Evolutionary conservation across 2,329 filamentous ascomycete genomes (phyloP), one percentile per base, ranked within the genome.

Genomic region (Westerdykella ornata): DNA sequence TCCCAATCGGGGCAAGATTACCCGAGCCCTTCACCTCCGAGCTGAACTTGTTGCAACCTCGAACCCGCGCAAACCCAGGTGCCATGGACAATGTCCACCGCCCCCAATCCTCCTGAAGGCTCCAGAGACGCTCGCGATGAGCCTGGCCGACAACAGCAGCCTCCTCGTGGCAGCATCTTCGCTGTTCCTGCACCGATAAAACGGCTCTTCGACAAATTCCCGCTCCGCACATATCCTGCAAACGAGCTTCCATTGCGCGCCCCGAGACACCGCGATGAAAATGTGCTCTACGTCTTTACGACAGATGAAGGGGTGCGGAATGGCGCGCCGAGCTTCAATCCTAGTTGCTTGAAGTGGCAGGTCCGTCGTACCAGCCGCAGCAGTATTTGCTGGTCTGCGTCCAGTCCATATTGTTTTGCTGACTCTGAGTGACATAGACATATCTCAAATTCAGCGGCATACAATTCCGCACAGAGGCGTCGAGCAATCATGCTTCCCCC

Each of bases 261-360:
- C 19, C 74, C 71, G 22, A 69, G 57, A 38, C 60, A 68, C 39
- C 66, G 63, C 51, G 60, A 68, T 46, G 68, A 68, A 55, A 75
- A 78, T 47, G 74, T 78, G 8, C 72, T 98, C 7, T 88, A 88
- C 64, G 73, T 95, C 42, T 97, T 96, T 67, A 77, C 79, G 45
- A 78, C 75, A 12, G 70, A 78, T 1, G 69, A 75, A n/a, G 83
- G 80, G 54, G 84, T 81, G 26, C 63, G 66, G 42, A 60, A 60
- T 30, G 81, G 80, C 4, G 68, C 72, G 20, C 85, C 88, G 18
- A 94, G 87, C 50, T 94, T 84, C 69, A 97, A 97, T 63, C 92
- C 92, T 9, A 80, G 82, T 44, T 98, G 92, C 71, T 73, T 97
- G 59, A 95, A 90, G 72, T 97, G 88, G 88, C 92, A 97, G 85